These are phyloP conservation scores for Tolypocladium guangdongense DNA, from an alignment of 2,329 filamentous ascomycete species.

Conservation along the genomic window DNA sequence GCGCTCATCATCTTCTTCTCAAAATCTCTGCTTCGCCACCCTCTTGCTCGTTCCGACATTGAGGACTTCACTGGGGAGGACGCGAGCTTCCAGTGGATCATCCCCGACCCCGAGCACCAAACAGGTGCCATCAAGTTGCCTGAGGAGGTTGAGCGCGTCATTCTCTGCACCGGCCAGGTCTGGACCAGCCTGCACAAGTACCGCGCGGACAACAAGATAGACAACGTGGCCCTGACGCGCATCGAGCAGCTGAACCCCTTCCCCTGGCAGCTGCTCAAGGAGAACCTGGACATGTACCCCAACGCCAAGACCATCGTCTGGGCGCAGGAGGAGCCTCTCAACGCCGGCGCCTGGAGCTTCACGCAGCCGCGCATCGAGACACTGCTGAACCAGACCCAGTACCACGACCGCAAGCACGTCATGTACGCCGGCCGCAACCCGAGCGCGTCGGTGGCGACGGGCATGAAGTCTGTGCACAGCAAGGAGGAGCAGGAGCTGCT, in stretches of 20 bases:
- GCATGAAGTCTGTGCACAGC: conserved; percentile 74
- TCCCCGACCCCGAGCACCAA: conserved; percentile 78
- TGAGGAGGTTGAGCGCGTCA: conserved; percentile 85
- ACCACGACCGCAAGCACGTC: conserved; percentile 90
- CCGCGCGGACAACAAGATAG: conserved; percentile 74
- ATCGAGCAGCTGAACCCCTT: conserved; percentile 98
- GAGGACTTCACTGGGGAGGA: conserved; percentile 78
- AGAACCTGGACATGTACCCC: conserved; percentile 93
- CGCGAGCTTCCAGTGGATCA: conserved; percentile 94
- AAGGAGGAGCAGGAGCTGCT: conserved; percentile 89
- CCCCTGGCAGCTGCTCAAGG: conserved; percentile 93
- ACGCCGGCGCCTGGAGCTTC: conserved; percentile 94
- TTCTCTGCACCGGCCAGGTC: conserved; percentile 91
- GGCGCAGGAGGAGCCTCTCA: conserved; percentile 95
- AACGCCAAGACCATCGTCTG: conserved; percentile 97
- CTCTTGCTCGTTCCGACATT: conserved; percentile 76
- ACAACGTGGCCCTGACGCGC: conserved; percentile 87
- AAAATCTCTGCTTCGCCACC: conserved; percentile 91
- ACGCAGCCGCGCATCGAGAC: conserved; percentile 97
- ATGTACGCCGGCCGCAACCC: conserved; percentile 94
- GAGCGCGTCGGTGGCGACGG: conserved; percentile 87
- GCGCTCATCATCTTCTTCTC: conserved; percentile 97
- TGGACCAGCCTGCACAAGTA: conserved; percentile 86
- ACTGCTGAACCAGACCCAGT: conserved; percentile 79
- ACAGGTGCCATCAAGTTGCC: conserved; percentile 61